phyloP scores from a whole-genome alignment of 148 eudicot genomes.

The Vaccinium myrtillus region DNA sequence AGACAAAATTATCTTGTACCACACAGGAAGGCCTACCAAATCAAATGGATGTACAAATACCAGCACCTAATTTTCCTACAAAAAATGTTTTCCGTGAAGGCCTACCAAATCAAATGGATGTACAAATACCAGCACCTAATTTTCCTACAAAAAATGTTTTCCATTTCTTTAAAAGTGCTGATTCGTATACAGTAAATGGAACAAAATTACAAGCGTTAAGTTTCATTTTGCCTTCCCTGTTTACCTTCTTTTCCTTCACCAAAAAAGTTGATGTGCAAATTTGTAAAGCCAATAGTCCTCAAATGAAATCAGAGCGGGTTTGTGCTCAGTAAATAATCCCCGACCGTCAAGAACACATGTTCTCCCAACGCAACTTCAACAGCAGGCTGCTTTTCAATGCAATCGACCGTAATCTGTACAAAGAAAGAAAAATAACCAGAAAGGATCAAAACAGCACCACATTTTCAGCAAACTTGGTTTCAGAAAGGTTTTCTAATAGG shows the following conservation, averaged over 20 bases:
- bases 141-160: neutral
- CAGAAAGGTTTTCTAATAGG: neutral
- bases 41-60: neutral
- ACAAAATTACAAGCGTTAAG: neutral
- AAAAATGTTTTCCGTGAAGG: neutral
- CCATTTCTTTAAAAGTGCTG: neutral
- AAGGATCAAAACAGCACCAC: neutral
- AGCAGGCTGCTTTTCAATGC: constrained; percentile 60
- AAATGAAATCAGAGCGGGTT: constrained; percentile 18
- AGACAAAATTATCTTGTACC: neutral
- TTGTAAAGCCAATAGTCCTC: neutral
- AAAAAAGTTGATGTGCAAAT: neutral
- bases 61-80: neutral
- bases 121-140: neutral
- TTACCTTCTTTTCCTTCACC: neutral
- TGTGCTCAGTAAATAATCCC: constrained; percentile 51
- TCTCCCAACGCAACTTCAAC: constrained; percentile 51
- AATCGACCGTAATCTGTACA: constrained; percentile 54
- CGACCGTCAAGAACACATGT: constrained; percentile 72
- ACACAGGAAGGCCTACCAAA: neutral
- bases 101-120: neutral
- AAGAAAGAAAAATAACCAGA: neutral
- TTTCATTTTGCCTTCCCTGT: neutral
- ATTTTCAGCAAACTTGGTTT: neutral
- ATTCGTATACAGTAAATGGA: neutral